Conservation (phyloP, 257 asterid genomes). For the Przewalskia tangutica region DNA sequence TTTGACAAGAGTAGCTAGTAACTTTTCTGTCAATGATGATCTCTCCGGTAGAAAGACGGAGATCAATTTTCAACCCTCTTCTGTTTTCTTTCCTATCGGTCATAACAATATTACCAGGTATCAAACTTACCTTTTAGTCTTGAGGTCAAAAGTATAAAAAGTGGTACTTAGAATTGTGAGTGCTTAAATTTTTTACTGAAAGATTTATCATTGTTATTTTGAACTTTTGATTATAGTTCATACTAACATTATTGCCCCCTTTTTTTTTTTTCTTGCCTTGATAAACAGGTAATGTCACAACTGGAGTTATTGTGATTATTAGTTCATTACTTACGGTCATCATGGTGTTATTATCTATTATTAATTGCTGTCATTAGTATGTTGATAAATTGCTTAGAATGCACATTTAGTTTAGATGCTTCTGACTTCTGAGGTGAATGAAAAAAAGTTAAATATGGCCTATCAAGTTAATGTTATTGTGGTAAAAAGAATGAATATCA, state of each 20-base stretch:
- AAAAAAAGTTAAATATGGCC: background rate
- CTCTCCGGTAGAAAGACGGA: constrained; percentile 25
- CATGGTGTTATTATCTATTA: background rate
- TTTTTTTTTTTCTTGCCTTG: background rate
- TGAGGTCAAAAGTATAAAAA: background rate
- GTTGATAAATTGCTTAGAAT: background rate
- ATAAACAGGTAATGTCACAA: background rate
- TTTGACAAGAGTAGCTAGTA: constrained; percentile 58
- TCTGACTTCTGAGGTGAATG: background rate
- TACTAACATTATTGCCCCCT: too few species aligned
- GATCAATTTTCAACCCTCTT: constrained; percentile 49
- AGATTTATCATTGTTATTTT: background rate
- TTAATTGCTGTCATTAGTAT: background rate
- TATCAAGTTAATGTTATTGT: background rate
- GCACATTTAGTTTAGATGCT: background rate
- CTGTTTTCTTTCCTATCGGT: constrained; percentile 55
- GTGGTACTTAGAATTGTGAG: background rate
- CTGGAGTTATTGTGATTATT: background rate
- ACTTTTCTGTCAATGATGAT: constrained; percentile 30
- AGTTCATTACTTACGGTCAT: background rate
- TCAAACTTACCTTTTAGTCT: background rate
- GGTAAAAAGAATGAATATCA: background rate
- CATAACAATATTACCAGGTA: constrained; percentile 49
- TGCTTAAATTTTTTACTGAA: background rate
- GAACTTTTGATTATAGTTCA: background rate